Evolutionary conservation across 257 asterid species (phyloP).

Genomic region (Solanum sparsipilum): DNA sequence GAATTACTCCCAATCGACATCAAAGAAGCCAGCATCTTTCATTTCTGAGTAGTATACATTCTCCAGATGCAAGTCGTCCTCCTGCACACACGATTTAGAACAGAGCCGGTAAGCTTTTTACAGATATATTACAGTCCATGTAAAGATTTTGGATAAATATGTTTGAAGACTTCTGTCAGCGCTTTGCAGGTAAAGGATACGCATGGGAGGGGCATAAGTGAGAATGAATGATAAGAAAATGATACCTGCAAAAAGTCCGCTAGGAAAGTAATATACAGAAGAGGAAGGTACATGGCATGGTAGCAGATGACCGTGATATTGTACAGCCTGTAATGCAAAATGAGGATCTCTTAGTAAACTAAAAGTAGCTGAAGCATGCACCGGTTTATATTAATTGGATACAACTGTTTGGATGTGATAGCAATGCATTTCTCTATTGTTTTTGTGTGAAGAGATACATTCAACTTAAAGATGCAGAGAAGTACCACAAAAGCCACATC

Average conservation of each 20-base stretch:
- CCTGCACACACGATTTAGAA: constrained; percentile 10
- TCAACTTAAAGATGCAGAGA: neutral
- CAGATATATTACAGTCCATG: neutral
- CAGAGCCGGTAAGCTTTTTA: neutral
- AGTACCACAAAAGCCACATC: neutral
- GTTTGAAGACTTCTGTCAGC: neutral
- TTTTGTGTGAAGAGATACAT: neutral
- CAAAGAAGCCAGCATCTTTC: constrained; percentile 44
- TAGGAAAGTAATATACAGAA: constrained; percentile 27
- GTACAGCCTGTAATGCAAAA: constrained; percentile 19
- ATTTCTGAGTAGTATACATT: constrained; percentile 35
- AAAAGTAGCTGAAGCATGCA: neutral
- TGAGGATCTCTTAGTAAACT: neutral
- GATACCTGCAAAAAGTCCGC: constrained; percentile 35
- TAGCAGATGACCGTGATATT: constrained; percentile 17
- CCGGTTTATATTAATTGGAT: neutral
- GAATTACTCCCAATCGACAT: constrained; percentile 28
- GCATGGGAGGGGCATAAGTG: neutral
- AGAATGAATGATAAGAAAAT: neutral
- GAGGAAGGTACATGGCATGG: constrained; percentile 35
- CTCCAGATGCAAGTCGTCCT: constrained; percentile 30
- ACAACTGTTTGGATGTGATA: neutral
- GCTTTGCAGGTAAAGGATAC: neutral
- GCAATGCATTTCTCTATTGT: neutral
- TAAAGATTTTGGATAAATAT: neutral